A percentile compares a stretch with the other conserved stretches of the same genome.
Evolutionary conservation across 176 grass and related monocot genomes (phyloP).

Genomic region (Ampelocalamus luodianensis): DNA sequence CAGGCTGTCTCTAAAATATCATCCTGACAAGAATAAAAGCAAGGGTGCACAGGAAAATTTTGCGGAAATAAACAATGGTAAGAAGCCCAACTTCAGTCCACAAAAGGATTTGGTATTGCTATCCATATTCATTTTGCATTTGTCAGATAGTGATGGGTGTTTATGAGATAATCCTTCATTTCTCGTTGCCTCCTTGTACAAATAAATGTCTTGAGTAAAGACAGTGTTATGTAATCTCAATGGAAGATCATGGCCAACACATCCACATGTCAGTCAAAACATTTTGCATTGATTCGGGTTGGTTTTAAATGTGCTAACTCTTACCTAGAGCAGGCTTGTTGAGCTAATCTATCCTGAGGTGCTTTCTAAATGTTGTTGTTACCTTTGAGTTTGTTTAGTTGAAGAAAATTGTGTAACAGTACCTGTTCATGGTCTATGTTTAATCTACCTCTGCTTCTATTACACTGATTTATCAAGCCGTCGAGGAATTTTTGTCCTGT

Average conservation of each 20-base stretch:
- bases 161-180: too few species aligned
- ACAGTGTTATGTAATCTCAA: too few species aligned
- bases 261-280: background rate
- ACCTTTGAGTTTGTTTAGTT: conserved; percentile 18
- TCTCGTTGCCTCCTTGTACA: too few species aligned
- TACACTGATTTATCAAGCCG: conserved; percentile 10
- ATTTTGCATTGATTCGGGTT: background rate
- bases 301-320: background rate
- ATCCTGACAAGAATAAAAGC: conserved; percentile 96
- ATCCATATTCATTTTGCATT: background rate
- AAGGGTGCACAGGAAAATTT: conserved; percentile 89
- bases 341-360: background rate
- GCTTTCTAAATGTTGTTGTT: conserved; percentile 18
- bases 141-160: too few species aligned
- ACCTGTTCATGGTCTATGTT: background rate
- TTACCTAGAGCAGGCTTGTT: conserved; percentile 5
- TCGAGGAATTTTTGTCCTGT: conserved; percentile 6
- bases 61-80: conserved; percentile 96
- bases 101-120: background rate
- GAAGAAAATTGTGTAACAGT: background rate
- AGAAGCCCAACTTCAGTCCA: background rate
- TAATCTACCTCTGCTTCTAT: conserved; percentile 17
- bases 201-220: too few species aligned
- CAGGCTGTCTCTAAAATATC: conserved; percentile 92
- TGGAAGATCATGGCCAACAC: background rate